Conservation (phyloP, 805 yeast genomes). For the Pichia kluyveri region DNA sequence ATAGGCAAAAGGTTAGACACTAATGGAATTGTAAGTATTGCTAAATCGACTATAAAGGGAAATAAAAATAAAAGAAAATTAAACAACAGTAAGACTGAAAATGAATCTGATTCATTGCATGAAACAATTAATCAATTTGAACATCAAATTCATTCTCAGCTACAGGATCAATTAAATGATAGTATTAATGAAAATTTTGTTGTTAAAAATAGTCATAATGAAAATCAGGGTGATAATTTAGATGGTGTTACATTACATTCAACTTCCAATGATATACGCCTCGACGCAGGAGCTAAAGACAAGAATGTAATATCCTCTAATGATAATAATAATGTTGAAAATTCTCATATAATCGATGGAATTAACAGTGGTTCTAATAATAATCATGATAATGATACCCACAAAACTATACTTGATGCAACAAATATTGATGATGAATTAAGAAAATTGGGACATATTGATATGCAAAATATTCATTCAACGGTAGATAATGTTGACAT, state of each 20-base stretch:
- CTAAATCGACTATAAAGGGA: neutral
- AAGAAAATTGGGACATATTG: constrained; percentile 6
- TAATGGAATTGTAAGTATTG: neutral
- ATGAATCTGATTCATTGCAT: neutral
- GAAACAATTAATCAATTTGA: constrained; percentile 4
- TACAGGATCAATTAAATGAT: constrained; percentile 3
- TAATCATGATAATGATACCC: neutral
- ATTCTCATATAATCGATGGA: neutral
- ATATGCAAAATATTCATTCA: neutral
- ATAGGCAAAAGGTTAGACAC: neutral
- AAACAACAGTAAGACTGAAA: neutral
- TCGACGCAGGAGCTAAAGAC: too few relatives aligned
- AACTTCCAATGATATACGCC: neutral
- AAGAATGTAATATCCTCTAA: too few relatives aligned
- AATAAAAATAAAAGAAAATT: neutral
- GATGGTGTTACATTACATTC: neutral
- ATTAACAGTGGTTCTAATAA: too few relatives aligned
- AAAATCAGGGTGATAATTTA: too few relatives aligned
- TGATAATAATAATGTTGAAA: neutral
- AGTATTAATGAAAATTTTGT: neutral
- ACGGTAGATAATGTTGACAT: constrained; percentile 4
- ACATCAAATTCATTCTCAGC: constrained; percentile 6
- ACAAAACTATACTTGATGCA: constrained; percentile 3
- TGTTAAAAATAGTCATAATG: neutral
- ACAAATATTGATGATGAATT: constrained; percentile 12